phyloP scores from a whole-genome alignment of 495 filamentous ascomycete species.

The Durotheca rogersii region DNA sequence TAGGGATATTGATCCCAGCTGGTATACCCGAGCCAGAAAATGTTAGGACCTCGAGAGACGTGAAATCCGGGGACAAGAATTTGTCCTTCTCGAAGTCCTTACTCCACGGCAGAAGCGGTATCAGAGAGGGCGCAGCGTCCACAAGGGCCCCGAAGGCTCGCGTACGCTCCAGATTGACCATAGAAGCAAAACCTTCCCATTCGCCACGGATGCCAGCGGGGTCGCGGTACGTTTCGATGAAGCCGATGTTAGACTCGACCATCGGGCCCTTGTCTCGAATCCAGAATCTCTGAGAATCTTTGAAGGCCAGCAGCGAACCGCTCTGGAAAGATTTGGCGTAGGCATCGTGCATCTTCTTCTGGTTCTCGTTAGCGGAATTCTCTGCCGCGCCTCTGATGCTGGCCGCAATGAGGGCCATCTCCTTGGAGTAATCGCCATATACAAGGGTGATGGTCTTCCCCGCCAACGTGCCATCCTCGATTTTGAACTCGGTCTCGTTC shows the following conservation, averaged over 20 bases:
- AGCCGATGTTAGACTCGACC: constrained; percentile 90
- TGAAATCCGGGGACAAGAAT: constrained; percentile 93
- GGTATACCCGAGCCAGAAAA: constrained; percentile 77
- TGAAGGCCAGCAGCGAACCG: constrained; percentile 84
- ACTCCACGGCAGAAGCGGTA: constrained; percentile 84
- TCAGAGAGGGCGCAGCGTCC: constrained; percentile 73
- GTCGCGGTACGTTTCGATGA: constrained; percentile 95
- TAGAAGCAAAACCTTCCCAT: constrained; percentile 91
- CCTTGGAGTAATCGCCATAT: constrained; percentile 78
- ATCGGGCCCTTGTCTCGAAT: constrained; percentile 86
- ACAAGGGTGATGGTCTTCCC: constrained; percentile 70
- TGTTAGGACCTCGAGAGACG: constrained; percentile 70
- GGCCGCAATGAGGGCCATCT: constrained; percentile 76
- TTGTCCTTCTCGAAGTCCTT: constrained; percentile 92
- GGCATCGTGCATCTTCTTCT: constrained; percentile 77
- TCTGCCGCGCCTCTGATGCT: constrained; percentile 71
- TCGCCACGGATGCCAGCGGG: constrained; percentile 91
- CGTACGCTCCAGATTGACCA: constrained; percentile 79
- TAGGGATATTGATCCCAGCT: constrained; percentile 75
- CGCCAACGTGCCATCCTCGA: constrained; percentile 61
- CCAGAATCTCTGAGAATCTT: constrained; percentile 88
- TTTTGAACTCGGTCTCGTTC: constrained; percentile 62
- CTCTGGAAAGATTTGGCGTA: constrained; percentile 83
- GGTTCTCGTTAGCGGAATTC: constrained; percentile 79
- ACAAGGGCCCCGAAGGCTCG: constrained; percentile 87